phyloP scores from a whole-genome alignment of 31 red algal genomes.

The Endocladia muricata region DNA sequence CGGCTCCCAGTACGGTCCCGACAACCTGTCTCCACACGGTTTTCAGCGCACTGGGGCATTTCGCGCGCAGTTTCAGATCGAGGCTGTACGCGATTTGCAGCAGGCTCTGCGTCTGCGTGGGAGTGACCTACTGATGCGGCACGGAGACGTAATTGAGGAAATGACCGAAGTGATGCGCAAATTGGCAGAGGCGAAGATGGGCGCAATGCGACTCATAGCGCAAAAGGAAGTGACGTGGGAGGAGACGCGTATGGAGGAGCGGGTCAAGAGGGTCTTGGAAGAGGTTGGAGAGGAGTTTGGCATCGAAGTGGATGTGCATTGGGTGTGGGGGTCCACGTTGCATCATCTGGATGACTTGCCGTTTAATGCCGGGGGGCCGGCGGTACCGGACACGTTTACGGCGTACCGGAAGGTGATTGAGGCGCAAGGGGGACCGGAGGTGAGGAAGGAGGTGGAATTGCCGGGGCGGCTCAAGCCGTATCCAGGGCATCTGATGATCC shows the following conservation, averaged over 20 bases:
- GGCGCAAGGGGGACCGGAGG: not conserved
- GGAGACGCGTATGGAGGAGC: slow-evolving; percentile 55
- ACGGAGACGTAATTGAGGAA: slow-evolving; percentile 54
- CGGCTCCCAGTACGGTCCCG: slow-evolving; percentile 29
- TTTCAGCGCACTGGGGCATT: slow-evolving; percentile 68
- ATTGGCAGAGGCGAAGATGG: slow-evolving; percentile 22
- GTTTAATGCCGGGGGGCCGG: slow-evolving; percentile 58
- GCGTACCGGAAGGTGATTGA: slow-evolving; percentile 66
- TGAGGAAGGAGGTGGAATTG: slow-evolving; percentile 32
- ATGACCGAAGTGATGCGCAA: slow-evolving; percentile 41
- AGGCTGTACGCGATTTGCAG: slow-evolving; percentile 71
- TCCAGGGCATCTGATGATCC: slow-evolving; percentile 31
- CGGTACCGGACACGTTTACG: slow-evolving; percentile 48
- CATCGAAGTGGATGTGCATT: slow-evolving; percentile 29
- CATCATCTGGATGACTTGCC: slow-evolving; percentile 75
- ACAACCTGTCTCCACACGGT: slow-evolving; percentile 38
- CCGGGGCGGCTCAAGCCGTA: slow-evolving; percentile 35
- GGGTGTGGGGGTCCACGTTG: slow-evolving; percentile 73
- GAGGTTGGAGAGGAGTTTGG: slow-evolving; percentile 21
- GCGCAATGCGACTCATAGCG: slow-evolving; percentile 47
- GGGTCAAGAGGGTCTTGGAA: slow-evolving; percentile 31
- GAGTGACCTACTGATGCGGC: slow-evolving; percentile 65
- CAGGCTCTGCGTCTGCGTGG: slow-evolving; percentile 35
- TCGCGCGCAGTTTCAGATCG: slow-evolving; percentile 68
- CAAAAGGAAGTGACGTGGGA: slow-evolving; percentile 82